Conservation (phyloP, 2,329 filamentous ascomycete species). For the Pleurostoma richardsiae region DNA sequence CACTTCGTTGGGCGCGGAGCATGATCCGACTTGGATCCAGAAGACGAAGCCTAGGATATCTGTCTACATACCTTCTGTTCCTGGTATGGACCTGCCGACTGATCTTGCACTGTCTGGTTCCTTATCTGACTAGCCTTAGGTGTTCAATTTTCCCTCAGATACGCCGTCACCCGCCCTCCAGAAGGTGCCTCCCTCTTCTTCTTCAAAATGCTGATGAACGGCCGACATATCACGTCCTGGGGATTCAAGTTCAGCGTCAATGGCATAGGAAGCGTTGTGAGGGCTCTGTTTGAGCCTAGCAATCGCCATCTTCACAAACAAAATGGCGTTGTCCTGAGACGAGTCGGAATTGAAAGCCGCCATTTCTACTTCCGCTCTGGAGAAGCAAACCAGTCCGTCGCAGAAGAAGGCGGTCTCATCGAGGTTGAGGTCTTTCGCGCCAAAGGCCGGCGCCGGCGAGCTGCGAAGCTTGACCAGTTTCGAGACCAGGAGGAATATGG, state of each 20-base stretch:
- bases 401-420: constrained; percentile 50
- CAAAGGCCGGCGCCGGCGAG: constrained; percentile 36
- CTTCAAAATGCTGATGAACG: constrained; percentile 53
- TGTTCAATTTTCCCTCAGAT: constrained; percentile 42
- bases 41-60: constrained; percentile 38
- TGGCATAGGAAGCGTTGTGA: constrained; percentile 32
- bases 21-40: constrained; percentile 19
- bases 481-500: constrained; percentile 44
- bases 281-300: constrained; percentile 43
- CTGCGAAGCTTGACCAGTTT: constrained; percentile 35
- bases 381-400: constrained; percentile 28
- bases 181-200: constrained; percentile 35
- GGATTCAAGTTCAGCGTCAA: constrained; percentile 35
- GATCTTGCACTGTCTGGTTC: background rate
- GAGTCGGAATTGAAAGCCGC: constrained; percentile 39
- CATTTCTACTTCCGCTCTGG: constrained; percentile 44
- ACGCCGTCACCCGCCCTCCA: constrained; percentile 30
- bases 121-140: background rate
- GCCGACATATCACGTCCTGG: constrained; percentile 45
- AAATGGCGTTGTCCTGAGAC: constrained; percentile 22
- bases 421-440: constrained; percentile 49
- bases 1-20: constrained; percentile 17
- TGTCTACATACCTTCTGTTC: constrained; percentile 51
- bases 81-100: constrained; percentile 30
- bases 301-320: constrained; percentile 33